Evolutionary conservation across 495 filamentous ascomycete genomes (phyloP).

Genomic region (Friedmanniomyces simplex): DNA sequence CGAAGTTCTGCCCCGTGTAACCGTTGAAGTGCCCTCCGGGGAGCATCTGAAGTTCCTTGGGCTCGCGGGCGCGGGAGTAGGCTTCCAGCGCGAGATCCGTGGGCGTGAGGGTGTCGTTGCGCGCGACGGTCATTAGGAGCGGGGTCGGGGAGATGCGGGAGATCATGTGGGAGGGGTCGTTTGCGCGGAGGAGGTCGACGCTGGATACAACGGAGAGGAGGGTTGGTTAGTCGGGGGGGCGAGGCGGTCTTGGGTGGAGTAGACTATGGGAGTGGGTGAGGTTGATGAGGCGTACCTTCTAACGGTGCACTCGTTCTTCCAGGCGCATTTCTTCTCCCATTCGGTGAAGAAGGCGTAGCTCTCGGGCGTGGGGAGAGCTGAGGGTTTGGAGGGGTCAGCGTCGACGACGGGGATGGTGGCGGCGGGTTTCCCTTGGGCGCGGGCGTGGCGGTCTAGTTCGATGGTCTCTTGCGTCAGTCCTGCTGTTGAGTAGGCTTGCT

Average conservation of each 20-base stretch:
- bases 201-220: no score
- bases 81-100: constrained; percentile 21
- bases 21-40: constrained; percentile 27
- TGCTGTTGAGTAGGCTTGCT: no score
- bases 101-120: constrained; percentile 25
- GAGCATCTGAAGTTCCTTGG: constrained; percentile 27
- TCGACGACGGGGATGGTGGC: constrained; percentile 17
- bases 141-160: constrained; percentile 33
- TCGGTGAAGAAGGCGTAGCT: constrained; percentile 19
- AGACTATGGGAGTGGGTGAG: no score
- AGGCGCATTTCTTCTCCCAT: constrained; percentile 19
- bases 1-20: constrained; percentile 25
- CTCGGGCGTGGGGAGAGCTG: constrained; percentile 20
- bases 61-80: constrained; percentile 24
- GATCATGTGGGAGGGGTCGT: constrained; percentile 24
- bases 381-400: constrained; percentile 14
- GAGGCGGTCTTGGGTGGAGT: no score
- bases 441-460: constrained; percentile 16
- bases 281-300: constrained; percentile 24
- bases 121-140: constrained; percentile 29
- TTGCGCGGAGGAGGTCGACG: constrained; percentile 22
- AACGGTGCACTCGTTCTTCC: constrained; percentile 28
- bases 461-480: no score
- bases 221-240: no score
- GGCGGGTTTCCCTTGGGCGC: constrained; percentile 8